Evolutionary conservation across 192 early-diverging fungal genomes (phyloP).

Genomic region (Dissophora globulifera): DNA sequence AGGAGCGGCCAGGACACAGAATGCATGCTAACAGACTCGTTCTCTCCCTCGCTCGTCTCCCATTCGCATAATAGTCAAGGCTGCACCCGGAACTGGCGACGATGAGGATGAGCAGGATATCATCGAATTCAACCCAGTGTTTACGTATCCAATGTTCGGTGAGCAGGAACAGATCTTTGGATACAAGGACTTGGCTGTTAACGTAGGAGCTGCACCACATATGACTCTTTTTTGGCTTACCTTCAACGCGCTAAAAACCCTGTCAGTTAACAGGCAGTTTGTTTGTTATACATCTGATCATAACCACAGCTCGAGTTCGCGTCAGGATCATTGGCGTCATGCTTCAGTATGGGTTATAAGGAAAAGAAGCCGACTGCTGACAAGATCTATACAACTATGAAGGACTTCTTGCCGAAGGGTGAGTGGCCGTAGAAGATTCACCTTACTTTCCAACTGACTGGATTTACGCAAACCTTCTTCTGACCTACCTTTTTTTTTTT

Average conservation of each 20-base stretch:
- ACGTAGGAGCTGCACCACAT: conserved; percentile 28
- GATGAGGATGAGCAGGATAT: conserved; percentile 55
- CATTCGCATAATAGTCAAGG: conserved; percentile 22
- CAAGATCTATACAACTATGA: conserved; percentile 69
- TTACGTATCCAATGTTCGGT: conserved; percentile 91
- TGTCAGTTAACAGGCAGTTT: no score
- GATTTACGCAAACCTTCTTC: no score
- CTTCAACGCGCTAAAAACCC: no score
- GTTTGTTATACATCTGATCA: background rate
- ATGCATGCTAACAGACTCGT: no score
- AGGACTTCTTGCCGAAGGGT: conserved; percentile 62
- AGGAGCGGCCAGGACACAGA: no score
- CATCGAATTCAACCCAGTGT: conserved; percentile 80
- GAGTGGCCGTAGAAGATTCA: background rate
- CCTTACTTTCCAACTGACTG: no score
- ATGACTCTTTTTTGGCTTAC: no score
- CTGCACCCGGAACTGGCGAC: conserved; percentile 14
- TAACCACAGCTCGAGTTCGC: conserved; percentile 75
- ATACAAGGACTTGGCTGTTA: conserved; percentile 84
- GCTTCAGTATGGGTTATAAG: conserved; percentile 73
- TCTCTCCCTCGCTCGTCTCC: no score
- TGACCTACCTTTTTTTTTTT: background rate
- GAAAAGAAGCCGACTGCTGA: conserved; percentile 73
- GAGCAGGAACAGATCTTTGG: conserved; percentile 90
- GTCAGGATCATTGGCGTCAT: conserved; percentile 80